Conservation (phyloP, 768 basidiomycete species). For the Lactarius psammicola region DNA sequence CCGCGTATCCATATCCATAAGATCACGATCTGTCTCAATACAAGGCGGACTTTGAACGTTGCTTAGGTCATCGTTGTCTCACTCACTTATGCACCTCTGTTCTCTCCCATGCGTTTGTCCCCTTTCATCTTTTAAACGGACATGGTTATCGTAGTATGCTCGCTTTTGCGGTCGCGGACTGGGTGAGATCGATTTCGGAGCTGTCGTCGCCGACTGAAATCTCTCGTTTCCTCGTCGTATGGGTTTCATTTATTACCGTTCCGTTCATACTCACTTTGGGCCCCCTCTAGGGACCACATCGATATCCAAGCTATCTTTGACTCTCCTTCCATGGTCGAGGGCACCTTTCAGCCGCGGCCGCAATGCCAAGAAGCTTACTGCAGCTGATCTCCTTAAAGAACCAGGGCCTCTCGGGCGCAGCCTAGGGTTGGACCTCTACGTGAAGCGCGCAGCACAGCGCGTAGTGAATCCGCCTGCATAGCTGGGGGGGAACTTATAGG, state of each 20-base stretch:
- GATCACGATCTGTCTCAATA: too few relatives aligned
- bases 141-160: too few relatives aligned
- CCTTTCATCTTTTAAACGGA: too few relatives aligned
- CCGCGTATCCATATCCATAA: too few relatives aligned
- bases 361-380: conserved; percentile 54
- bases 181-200: too few relatives aligned
- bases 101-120: too few relatives aligned
- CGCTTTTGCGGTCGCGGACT: too few relatives aligned
- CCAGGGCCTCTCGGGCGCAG: conserved; percentile 42
- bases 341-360: conserved; percentile 59
- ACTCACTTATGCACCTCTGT: too few relatives aligned
- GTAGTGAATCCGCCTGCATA: conserved; percentile 50
- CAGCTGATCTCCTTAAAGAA: conserved; percentile 42
- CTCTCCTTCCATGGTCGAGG: conserved; percentile 49
- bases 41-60: too few relatives aligned
- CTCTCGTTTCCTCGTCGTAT: conserved; percentile 46
- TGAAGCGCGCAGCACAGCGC: conserved; percentile 47
- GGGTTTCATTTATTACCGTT: conserved; percentile 32
- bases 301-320: conserved; percentile 57
- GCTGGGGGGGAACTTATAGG: conserved; percentile 65
- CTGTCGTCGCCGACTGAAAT: too few relatives aligned
- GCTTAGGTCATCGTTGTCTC: too few relatives aligned
- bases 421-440: conserved; percentile 40
- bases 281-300: conserved; percentile 49
- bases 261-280: background rate